Percentiles rank a stretch among this genome's conserved stretches.
phyloP scores from a whole-genome alignment of 2,329 filamentous ascomycete species.

The Pseudocercospora crystallina region DNA sequence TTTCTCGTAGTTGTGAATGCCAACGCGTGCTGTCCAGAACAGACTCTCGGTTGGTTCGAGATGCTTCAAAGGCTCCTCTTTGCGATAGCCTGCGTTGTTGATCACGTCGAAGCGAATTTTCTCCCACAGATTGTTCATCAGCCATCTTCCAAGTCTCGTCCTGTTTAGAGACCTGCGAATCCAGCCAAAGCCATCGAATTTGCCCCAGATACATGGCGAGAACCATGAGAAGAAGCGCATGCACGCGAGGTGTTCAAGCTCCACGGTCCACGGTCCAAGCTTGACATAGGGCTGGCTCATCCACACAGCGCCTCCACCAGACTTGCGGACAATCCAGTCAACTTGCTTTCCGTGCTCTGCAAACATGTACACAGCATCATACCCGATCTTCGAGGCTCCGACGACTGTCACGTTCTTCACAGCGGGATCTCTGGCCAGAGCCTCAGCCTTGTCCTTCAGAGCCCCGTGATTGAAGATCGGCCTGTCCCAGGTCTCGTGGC shows the following conservation, averaged over 20 bases:
- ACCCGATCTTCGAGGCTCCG: constrained; percentile 62
- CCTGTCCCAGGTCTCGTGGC: constrained; percentile 49
- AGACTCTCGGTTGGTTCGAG: constrained; percentile 39
- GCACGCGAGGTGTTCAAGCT: constrained; percentile 66
- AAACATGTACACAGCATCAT: constrained; percentile 60
- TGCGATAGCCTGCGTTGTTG: constrained; percentile 45
- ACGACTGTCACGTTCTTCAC: constrained; percentile 52
- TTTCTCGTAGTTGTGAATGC: constrained; percentile 59
- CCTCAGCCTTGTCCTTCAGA: constrained; percentile 41
- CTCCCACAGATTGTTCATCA: constrained; percentile 58
- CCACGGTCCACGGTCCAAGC: constrained; percentile 58
- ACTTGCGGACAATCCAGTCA: constrained; percentile 56
- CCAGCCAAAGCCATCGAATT: constrained; percentile 58
- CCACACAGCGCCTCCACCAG: constrained; percentile 58
- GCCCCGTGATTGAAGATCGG: constrained; percentile 58
- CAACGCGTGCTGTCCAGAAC: constrained; percentile 57
- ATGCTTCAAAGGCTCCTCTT: constrained; percentile 40
- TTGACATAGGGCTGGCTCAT: constrained; percentile 62
- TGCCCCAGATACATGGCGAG: constrained; percentile 71
- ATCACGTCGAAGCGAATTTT: constrained; percentile 56
- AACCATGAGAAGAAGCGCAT: constrained; percentile 71
- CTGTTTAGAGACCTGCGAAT: constrained; percentile 57
- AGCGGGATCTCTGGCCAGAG: constrained; percentile 43
- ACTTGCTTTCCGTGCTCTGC: constrained; percentile 53
- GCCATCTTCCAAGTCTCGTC: constrained; percentile 54